phyloP scores from a whole-genome alignment of 2,329 filamentous ascomycete genomes.

The Fusarium duplospermum region DNA sequence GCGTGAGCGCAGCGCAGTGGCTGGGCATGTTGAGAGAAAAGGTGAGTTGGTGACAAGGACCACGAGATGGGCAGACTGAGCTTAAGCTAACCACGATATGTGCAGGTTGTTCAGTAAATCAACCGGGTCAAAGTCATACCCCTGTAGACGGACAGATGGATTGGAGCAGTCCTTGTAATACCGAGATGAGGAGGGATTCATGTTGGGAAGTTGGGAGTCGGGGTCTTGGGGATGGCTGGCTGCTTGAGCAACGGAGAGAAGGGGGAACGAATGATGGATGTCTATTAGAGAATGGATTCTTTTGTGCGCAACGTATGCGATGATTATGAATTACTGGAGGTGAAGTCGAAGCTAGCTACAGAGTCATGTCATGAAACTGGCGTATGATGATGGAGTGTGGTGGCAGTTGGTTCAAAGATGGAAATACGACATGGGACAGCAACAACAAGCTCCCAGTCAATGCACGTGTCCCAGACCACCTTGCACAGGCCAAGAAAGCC shows the following conservation, averaged over 20 bases:
- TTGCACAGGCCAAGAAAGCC: background rate
- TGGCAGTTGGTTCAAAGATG: background rate
- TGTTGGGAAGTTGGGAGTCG: constrained; percentile 38
- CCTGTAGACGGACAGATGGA: constrained; percentile 31
- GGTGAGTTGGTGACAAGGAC: constrained; percentile 63
- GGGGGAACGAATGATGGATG: constrained; percentile 37
- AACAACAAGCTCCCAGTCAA: constrained; percentile 11
- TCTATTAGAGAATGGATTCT: constrained; percentile 43
- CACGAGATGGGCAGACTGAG: background rate
- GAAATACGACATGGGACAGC: background rate
- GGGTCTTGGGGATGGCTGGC: constrained; percentile 28
- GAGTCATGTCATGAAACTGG: constrained; percentile 3
- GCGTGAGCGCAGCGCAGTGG: constrained; percentile 93
- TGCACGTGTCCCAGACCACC: background rate
- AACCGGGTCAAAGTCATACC: constrained; percentile 25
- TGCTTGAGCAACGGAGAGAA: constrained; percentile 32
- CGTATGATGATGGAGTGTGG: background rate
- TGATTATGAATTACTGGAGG: constrained; percentile 1
- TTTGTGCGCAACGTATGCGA: constrained; percentile 19
- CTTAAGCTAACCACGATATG: constrained; percentile 24
- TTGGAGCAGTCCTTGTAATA: constrained; percentile 39
- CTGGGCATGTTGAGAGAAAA: constrained; percentile 93
- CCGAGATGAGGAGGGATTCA: constrained; percentile 35
- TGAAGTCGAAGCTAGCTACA: background rate
- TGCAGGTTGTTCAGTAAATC: constrained; percentile 51